A percentile compares a stretch with the other conserved stretches of the same genome.
Conservation (phyloP, 441 rosid genomes). For the Bruguiera hainesii region DNA sequence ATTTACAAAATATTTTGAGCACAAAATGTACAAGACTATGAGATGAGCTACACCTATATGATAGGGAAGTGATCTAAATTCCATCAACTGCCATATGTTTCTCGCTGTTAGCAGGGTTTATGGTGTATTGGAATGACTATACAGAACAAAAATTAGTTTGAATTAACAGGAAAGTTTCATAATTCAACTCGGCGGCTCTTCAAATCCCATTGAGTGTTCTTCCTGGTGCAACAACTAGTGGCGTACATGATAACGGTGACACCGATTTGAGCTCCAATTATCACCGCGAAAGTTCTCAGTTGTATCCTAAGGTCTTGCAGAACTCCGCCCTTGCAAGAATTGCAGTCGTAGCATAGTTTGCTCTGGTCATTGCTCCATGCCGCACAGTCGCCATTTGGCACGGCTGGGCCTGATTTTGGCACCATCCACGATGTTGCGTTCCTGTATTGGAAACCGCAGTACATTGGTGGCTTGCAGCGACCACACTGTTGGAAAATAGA, state of each 20-base stretch:
- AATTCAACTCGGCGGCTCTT: neutral
- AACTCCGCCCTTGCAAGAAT: slow-evolving; percentile 53
- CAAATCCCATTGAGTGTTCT: neutral
- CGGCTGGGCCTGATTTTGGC: slow-evolving; percentile 2
- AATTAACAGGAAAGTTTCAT: neutral
- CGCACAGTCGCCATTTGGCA: slow-evolving; percentile 33
- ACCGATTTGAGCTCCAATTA: slow-evolving; percentile 32
- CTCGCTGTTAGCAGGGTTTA: too few relatives aligned
- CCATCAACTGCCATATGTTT: too few relatives aligned
- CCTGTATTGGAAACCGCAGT: slow-evolving; percentile 42
- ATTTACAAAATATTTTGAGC: too few relatives aligned
- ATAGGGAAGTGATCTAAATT: too few relatives aligned
- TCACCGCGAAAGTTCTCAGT: slow-evolving; percentile 40
- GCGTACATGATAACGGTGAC: slow-evolving; percentile 12
- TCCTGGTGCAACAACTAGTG: slow-evolving; percentile 9
- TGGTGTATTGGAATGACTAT: too few relatives aligned
- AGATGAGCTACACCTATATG: too few relatives aligned
- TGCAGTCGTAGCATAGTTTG: slow-evolving; percentile 43
- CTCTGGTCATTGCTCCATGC: slow-evolving; percentile 50
- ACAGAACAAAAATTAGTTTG: too few relatives aligned
- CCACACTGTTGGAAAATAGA: slow-evolving; percentile 35
- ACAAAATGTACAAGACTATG: too few relatives aligned
- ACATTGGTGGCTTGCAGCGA: slow-evolving; percentile 57
- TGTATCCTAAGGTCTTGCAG: slow-evolving; percentile 33
- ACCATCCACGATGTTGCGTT: slow-evolving; percentile 42